These are phyloP conservation scores for Allantophomopsis lycopodina DNA, from an alignment of 2,329 filamentous ascomycete genomes.

Conservation along the genomic window DNA sequence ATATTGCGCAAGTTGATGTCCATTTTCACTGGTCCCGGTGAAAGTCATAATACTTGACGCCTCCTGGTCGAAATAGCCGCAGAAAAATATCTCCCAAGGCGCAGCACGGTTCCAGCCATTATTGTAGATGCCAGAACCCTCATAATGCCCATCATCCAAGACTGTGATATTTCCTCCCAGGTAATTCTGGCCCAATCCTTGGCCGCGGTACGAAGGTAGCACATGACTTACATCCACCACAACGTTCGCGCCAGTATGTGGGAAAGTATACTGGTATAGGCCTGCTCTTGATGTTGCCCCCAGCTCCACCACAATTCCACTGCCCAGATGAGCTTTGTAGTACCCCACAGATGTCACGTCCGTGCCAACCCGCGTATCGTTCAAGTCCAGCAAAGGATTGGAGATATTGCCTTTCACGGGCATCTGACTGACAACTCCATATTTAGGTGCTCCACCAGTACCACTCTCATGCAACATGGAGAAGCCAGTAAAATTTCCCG, in stretches of 20 bases:
- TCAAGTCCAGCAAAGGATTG: constrained; percentile 41
- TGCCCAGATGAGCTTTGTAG: constrained; percentile 40
- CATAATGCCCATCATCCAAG: constrained; percentile 36
- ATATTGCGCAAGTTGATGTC: constrained; percentile 1
- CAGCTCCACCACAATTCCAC: constrained; percentile 42
- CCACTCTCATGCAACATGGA: constrained; percentile 52
- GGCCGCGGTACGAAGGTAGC: constrained; percentile 45
- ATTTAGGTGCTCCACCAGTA: constrained; percentile 57
- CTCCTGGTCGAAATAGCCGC: constrained; percentile 39
- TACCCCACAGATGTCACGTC: constrained; percentile 44
- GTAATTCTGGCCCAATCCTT: constrained; percentile 48
- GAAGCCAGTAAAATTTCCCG: constrained; percentile 42
- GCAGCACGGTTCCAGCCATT: constrained; percentile 54
- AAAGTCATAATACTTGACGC: constrained; percentile 30
- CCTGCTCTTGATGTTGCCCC: constrained; percentile 40
- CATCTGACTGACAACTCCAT: constrained; percentile 50
- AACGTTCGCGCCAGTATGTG: constrained; percentile 22
- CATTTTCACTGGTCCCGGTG: constrained; percentile 16
- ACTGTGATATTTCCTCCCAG: constrained; percentile 43
- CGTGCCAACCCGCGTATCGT: constrained; percentile 34
- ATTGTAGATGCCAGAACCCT: constrained; percentile 46
- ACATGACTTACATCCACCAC: constrained; percentile 53
- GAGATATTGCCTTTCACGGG: constrained; percentile 32
- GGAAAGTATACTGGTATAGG: constrained; percentile 47
- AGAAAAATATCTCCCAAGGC: constrained; percentile 49